These are phyloP conservation scores for Blepharisma undulans DNA, from an alignment of 169 alveolate genomes.

Conservation along the genomic window DNA sequence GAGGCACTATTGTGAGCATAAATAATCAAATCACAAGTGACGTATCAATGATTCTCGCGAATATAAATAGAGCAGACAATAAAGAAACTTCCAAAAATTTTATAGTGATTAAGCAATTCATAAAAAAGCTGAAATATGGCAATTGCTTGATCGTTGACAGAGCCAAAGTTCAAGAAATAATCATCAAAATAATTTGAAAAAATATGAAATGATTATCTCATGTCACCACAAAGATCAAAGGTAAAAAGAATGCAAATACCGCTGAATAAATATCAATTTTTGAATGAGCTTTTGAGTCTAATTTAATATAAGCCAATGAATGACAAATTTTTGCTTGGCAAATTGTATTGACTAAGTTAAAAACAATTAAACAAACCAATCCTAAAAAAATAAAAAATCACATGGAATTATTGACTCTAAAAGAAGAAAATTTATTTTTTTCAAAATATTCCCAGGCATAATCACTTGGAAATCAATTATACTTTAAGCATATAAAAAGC, in stretches of 20 bases:
- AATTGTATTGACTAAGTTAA: not conserved
- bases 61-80: not conserved
- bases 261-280: not conserved
- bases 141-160: not conserved
- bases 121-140: not conserved
- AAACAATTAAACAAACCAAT: not conserved
- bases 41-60: not conserved
- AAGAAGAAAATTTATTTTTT: not conserved
- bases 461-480: not conserved
- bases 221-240: not conserved
- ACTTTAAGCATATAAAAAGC: not conserved
- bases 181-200: not conserved
- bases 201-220: not conserved
- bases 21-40: not conserved
- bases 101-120: not conserved
- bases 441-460: not conserved
- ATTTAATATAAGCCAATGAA: not conserved
- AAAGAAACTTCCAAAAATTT: not conserved
- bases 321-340: not conserved
- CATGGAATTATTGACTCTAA: not conserved
- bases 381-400: not conserved
- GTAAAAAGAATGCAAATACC: not conserved
- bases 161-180: not conserved
- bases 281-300: not conserved
- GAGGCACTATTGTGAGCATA: not conserved